Evolutionary conservation across 495 filamentous ascomycete genomes (phyloP).

Genomic region (Terfezia boudieri): DNA sequence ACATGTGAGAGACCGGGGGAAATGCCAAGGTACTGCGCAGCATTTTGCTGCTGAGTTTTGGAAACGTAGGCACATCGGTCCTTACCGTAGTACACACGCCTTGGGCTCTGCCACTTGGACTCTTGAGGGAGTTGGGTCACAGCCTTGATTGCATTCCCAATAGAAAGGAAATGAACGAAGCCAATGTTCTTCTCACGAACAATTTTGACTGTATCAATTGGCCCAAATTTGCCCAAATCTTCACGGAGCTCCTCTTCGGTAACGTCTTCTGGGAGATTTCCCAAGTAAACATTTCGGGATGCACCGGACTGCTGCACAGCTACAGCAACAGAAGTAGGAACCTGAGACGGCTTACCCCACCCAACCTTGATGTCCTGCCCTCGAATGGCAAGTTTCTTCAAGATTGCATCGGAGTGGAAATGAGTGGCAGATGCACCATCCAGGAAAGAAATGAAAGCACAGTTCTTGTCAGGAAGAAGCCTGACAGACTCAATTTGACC

Average conservation of each 20-base stretch:
- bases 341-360: constrained; percentile 97
- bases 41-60: constrained; percentile 98
- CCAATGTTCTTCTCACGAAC: constrained; percentile 96
- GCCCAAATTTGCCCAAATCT: constrained; percentile 87
- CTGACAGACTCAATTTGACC: constrained; percentile 97
- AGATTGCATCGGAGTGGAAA: constrained; percentile 96
- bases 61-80: constrained; percentile 96
- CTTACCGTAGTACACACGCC: constrained; percentile 94
- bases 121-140: constrained; percentile 92
- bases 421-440: constrained; percentile 93
- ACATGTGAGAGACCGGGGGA: constrained; percentile 94
- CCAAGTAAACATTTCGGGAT: constrained; percentile 94
- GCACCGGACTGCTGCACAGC: constrained; percentile 94
- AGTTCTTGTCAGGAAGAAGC: constrained; percentile 94
- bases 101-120: constrained; percentile 83
- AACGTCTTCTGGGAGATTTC: constrained; percentile 76
- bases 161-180: constrained; percentile 93
- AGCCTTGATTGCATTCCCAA: constrained; percentile 97
- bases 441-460: constrained; percentile 96
- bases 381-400: constrained; percentile 95
- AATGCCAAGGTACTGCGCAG: constrained; percentile 92
- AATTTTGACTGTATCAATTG: constrained; percentile 93
- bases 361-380: constrained; percentile 99
- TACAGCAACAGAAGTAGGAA: constrained; percentile 86
- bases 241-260: constrained; percentile 82